phyloP scores from a whole-genome alignment of 2,329 filamentous ascomycete genomes.

The Fusarium goolgardi region DNA sequence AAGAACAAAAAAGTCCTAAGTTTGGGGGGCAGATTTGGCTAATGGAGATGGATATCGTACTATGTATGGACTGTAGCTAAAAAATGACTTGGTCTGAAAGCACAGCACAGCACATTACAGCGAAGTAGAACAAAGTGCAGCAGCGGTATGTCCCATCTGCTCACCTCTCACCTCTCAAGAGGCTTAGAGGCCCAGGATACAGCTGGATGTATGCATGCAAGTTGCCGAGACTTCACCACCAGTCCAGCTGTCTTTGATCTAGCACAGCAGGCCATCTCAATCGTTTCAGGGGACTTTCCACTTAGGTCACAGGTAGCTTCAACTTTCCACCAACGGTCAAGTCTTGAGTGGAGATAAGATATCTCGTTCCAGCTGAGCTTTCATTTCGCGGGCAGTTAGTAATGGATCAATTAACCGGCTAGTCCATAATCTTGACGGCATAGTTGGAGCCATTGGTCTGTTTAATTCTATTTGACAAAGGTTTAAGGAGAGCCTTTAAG shows the following conservation, averaged over 20 bases:
- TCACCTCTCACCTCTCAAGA: constrained; percentile 2
- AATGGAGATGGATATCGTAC: constrained; percentile 19
- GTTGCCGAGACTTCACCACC: constrained; percentile 36
- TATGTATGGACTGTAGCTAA: constrained; percentile 18
- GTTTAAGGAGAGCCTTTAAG: constrained; percentile 15
- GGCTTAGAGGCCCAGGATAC: constrained; percentile 36
- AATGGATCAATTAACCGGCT: constrained; percentile 30
- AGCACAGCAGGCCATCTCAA: constrained; percentile 36
- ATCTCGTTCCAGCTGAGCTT: constrained; percentile 34
- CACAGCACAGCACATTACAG: not conserved
- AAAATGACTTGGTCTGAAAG: constrained; percentile 40
- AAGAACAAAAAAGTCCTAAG: constrained; percentile 30
- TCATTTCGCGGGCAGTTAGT: constrained; percentile 34
- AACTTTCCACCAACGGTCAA: constrained; percentile 40
- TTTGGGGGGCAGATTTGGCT: constrained; percentile 33
- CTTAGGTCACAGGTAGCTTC: constrained; percentile 29
- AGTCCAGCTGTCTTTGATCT: constrained; percentile 27
- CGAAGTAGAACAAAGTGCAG: constrained; percentile 4
- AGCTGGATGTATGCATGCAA: constrained; percentile 35
- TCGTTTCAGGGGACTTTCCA: constrained; percentile 39
- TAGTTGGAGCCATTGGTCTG: constrained; percentile 13
- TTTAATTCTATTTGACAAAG: constrained; percentile 9
- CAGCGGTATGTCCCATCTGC: constrained; percentile 30
- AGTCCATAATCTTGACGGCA: constrained; percentile 26
- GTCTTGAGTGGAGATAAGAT: constrained; percentile 31